phyloP scores from a whole-genome alignment of 2,329 filamentous ascomycete species.

The Claviceps humidiphila region DNA sequence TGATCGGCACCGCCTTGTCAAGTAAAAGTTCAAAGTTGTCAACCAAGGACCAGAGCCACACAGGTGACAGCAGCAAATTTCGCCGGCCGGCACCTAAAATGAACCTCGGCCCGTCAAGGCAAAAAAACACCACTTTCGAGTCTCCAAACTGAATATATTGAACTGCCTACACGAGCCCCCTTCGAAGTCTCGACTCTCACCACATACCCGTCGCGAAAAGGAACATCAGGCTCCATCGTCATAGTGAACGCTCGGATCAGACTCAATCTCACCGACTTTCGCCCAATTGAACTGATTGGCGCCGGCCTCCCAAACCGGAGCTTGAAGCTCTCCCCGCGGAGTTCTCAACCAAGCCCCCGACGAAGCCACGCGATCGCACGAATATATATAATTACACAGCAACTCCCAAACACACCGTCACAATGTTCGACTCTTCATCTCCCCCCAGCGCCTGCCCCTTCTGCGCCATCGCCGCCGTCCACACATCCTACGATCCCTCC shows the following conservation, averaged over 20 bases:
- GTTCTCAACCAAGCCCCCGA: background rate
- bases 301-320: background rate
- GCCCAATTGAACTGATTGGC: background rate
- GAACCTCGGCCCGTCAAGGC: background rate
- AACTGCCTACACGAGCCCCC: background rate
- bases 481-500: constrained; percentile 32
- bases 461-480: constrained; percentile 42
- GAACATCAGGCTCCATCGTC: background rate
- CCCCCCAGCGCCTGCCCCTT: constrained; percentile 40
- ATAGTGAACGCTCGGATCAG: background rate
- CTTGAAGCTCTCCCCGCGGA: background rate
- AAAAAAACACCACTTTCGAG: background rate
- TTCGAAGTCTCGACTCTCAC: background rate
- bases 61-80: too few relatives aligned
- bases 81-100: too few relatives aligned
- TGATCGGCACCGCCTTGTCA: too few relatives aligned
- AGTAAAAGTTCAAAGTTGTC: too few relatives aligned
- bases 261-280: background rate
- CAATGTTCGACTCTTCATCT: constrained; percentile 19
- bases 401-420: background rate
- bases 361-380: background rate
- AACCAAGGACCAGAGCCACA: too few relatives aligned
- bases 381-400: background rate
- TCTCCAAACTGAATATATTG: background rate
- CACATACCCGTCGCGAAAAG: background rate